Conservation (phyloP, 148 eudicot species). For the Arctostaphylos glauca region DNA sequence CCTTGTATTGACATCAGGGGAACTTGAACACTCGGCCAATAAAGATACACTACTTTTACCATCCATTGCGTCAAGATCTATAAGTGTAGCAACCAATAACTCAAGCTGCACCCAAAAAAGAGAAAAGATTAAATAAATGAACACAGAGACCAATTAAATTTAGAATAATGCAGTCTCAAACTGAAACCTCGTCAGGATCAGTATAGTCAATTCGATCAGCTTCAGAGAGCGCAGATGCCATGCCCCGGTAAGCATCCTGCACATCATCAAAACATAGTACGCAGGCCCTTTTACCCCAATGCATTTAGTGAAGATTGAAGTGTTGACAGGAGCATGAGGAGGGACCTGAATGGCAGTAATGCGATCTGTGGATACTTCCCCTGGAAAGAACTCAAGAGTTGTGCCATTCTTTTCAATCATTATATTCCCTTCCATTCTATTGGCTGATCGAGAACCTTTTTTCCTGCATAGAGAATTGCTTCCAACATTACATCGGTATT, state of each 20-base stretch:
- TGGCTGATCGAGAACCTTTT: conserved; percentile 31
- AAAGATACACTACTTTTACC: conserved; percentile 92
- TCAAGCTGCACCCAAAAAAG: conserved; percentile 71
- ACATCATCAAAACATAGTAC: background rate
- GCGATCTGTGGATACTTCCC: conserved; percentile 75
- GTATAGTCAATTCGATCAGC: conserved; percentile 97
- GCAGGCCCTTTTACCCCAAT: background rate
- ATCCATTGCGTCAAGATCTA: conserved; percentile 99
- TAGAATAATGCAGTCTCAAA: background rate
- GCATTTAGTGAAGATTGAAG: background rate
- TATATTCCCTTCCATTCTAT: conserved; percentile 34
- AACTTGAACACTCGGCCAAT: conserved; percentile 83
- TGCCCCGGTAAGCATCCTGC: conserved; percentile 89
- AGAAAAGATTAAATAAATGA: conserved; percentile 13
- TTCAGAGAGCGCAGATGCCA: conserved; percentile 92
- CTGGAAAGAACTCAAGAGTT: conserved; percentile 63
- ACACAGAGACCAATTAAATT: background rate
- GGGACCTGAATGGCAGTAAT: conserved; percentile 75
- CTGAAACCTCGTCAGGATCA: conserved; percentile 87
- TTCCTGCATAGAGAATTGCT: conserved; percentile 43
- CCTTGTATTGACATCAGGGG: conserved; percentile 92
- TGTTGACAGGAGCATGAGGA: background rate
- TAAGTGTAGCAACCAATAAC: conserved; percentile 77
- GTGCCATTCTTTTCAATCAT: conserved; percentile 90
- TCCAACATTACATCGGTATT: conserved; percentile 11